Base-by-base conservation (phyloP, 2,329 filamentous ascomycete genomes). In the Epichloe gansuensis region DNA sequence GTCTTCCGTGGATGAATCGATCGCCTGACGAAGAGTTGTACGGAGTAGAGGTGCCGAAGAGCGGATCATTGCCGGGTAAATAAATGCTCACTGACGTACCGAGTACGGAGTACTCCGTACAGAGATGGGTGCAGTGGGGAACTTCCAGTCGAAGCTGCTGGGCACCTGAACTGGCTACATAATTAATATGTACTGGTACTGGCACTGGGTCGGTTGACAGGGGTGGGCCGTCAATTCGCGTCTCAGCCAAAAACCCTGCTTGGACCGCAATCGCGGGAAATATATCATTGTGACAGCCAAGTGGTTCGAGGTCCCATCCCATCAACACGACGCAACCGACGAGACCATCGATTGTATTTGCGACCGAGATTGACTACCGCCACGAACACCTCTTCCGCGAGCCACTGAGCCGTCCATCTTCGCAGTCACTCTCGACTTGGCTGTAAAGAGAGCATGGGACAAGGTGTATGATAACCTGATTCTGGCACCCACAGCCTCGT, bases 171-270 rank as follows among this genome's bases (percentile, higher is more conserved):
- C 27, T 31, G 27, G 23, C 36, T 21, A 21, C 17, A 2, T 21
- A 21, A 21, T 21, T 17, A 17, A 21, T 21, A 21, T 21, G 17
- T 21, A 5, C n/a, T 50, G 41, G 41, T 17, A 17, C 17, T 17
- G 21, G 2, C 17, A 21, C 51, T 49, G 46, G 25, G 12, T 41
- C 21, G 21, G 23, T 12, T 41, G 36, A 34, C 51, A 50, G 47
- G 46, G 42, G 53, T 51, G 47, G 53, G 25, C 31, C 44, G 35
- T 34, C 34, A 50, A 50, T 39, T 21, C 50, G 43, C 53, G 53
- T 52, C 50, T 54, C 25, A n/a, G 42, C 50, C 50, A 54, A 54
- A 54, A 54, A 47, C 38, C 53, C 43, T 45, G 45, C 23, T 40
- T 46, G 42, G n/a, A 51, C 25, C 46, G 21, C 43, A 50, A 35